Evolutionary conservation across 2,329 filamentous ascomycete genomes (phyloP).

Genomic region (Ascochyta viciae-villosae): DNA sequence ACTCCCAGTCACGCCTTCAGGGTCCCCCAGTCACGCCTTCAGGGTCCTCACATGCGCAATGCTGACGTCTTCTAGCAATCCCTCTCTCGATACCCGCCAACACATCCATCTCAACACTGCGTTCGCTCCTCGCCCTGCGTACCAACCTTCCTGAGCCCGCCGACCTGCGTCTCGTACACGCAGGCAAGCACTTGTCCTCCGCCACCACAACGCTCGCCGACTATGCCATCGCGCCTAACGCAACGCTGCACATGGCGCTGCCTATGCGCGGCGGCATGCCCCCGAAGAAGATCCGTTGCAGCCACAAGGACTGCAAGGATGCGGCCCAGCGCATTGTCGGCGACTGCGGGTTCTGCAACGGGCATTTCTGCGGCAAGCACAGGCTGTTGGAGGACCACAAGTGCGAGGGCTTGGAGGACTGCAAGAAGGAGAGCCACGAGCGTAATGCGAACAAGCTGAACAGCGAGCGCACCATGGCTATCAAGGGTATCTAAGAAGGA

Average conservation of each 20-base stretch:
- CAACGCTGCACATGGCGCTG: conserved; percentile 62
- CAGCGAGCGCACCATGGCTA: conserved; percentile 89
- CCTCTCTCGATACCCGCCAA: conserved; percentile 62
- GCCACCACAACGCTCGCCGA: conserved; percentile 54
- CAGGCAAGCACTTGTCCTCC: conserved; percentile 62
- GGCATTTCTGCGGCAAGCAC: conserved; percentile 95
- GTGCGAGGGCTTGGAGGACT: conserved; percentile 91
- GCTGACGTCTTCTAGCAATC: conserved; percentile 57
- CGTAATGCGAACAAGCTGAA: conserved; percentile 93
- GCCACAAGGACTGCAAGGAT: conserved; percentile 87
- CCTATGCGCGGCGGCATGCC: conserved; percentile 65
- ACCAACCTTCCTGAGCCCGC: conserved; percentile 58
- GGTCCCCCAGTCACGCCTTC: conserved; percentile 8
- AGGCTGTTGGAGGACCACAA: conserved; percentile 92
- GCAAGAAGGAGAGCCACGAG: conserved; percentile 96
- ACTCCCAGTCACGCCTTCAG: conserved; percentile 8
- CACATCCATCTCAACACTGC: conserved; percentile 63
- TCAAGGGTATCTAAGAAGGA: conserved; percentile 79
- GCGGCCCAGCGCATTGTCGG: conserved; percentile 91
- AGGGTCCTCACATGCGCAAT: conserved; percentile 4
- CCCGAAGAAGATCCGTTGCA: conserved; percentile 82
- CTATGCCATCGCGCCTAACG: conserved; percentile 58
- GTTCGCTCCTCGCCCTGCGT: conserved; percentile 63
- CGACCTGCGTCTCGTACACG: conserved; percentile 63
- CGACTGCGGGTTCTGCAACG: conserved; percentile 93